phyloP scores from a whole-genome alignment of 352 stramenopile species.

The Phytophthora cactorum region DNA sequence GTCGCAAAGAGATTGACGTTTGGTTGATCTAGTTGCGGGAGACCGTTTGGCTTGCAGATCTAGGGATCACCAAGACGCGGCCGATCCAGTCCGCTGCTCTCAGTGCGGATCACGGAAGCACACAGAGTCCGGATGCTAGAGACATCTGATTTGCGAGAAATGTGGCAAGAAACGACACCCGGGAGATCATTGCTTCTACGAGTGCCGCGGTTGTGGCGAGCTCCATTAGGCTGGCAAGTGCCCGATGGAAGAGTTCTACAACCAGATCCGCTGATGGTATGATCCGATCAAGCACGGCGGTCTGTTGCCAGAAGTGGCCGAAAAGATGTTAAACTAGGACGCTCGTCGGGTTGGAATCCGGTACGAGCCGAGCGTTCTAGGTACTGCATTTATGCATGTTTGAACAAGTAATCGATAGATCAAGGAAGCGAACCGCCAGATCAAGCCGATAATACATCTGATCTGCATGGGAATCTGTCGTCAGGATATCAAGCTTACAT shows the following conservation, averaged over 20 bases:
- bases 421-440: too few species aligned
- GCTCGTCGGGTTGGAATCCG: slow-evolving; percentile 14
- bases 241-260: slow-evolving; percentile 5
- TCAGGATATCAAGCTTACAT: too few species aligned
- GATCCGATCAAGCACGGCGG: not conserved
- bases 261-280: slow-evolving; percentile 3
- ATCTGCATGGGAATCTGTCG: too few species aligned
- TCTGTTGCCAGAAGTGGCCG: not conserved
- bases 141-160: not conserved
- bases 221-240: not conserved
- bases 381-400: too few species aligned
- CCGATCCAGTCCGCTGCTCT: not conserved
- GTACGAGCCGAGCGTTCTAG: too few species aligned
- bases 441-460: too few species aligned
- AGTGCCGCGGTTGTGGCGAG: not conserved
- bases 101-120: not conserved
- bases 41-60: not conserved
- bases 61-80: not conserved
- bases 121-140: not conserved
- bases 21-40: not conserved
- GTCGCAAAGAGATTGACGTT: too few species aligned
- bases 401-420: too few species aligned
- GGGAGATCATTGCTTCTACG: not conserved
- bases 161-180: not conserved
- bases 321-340: slow-evolving; percentile 20